Percentiles rank a stretch among this genome's conserved stretches.
phyloP scores from a whole-genome alignment of 352 stramenopile species.

The Phytopythium ostracodes region DNA sequence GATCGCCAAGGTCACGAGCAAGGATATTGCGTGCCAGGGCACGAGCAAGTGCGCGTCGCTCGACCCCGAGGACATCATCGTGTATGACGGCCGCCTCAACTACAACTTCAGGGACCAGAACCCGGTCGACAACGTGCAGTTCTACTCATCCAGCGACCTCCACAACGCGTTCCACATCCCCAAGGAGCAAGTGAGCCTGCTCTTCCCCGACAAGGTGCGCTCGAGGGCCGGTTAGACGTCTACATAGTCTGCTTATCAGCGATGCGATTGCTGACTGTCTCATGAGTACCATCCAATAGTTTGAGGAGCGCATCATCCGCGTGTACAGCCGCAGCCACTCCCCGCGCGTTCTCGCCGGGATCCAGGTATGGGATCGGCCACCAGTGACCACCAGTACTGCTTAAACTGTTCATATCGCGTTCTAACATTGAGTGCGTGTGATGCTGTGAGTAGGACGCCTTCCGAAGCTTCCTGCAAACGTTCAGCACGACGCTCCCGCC shows the following conservation, averaged over 20 bases:
- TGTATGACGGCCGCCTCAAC: conserved; percentile 73
- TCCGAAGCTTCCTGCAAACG: conserved; percentile 52
- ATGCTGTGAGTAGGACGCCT: conserved; percentile 33
- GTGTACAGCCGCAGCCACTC: conserved; percentile 69
- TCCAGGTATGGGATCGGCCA: conserved; percentile 56
- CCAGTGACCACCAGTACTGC: no score
- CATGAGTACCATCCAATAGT: conserved; percentile 23
- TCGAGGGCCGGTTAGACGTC: no score
- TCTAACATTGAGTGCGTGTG: not conserved
- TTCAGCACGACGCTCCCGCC: conserved; percentile 63
- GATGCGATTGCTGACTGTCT: not conserved
- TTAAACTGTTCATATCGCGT: conserved; percentile 1
- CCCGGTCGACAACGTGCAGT: conserved; percentile 78
- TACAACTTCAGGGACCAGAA: conserved; percentile 84
- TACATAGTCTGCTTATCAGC: no score
- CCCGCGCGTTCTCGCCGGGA: conserved; percentile 43
- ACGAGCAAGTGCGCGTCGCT: conserved; percentile 34
- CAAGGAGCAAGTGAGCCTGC: conserved; percentile 74
- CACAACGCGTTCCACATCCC: conserved; percentile 69
- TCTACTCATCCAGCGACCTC: conserved; percentile 73
- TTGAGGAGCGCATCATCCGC: conserved; percentile 79
- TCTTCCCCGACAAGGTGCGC: conserved; percentile 80
- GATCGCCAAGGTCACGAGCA: conserved; percentile 48
- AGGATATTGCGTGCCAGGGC: conserved; percentile 60
- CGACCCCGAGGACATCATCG: conserved; percentile 73